Evolutionary conservation across 2,329 filamentous ascomycete species (phyloP).

Genomic region (Alternaria hordeiaustralica): DNA sequence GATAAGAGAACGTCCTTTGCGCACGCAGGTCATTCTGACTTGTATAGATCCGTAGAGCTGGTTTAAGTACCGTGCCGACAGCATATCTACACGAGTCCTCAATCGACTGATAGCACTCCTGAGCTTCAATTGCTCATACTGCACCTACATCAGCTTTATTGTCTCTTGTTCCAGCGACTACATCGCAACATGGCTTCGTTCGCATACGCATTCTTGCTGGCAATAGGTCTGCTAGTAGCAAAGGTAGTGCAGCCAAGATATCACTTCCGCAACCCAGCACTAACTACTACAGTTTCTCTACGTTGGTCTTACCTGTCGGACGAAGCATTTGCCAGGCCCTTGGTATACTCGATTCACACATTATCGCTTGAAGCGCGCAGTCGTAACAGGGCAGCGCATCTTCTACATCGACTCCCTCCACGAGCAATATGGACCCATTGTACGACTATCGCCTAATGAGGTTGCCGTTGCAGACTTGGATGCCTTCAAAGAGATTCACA

Average conservation of each 20-base stretch:
- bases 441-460: constrained; percentile 40
- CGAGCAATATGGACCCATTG: constrained; percentile 39
- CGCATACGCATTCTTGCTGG: neutral
- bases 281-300: constrained; percentile 24
- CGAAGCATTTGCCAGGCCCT: constrained; percentile 37
- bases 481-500: constrained; percentile 40
- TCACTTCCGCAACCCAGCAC: neutral
- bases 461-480: constrained; percentile 39
- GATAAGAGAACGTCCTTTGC: neutral
- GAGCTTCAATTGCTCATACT: neutral
- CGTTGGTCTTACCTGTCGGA: constrained; percentile 34
- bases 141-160: neutral
- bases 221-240: neutral
- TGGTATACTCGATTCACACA: constrained; percentile 44
- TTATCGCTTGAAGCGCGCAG: constrained; percentile 46
- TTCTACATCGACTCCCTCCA: constrained; percentile 51
- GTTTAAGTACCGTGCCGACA: neutral
- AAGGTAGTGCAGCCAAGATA: neutral
- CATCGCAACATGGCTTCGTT: neutral
- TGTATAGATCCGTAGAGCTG: neutral
- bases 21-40: neutral
- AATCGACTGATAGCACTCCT: neutral
- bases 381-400: constrained; percentile 47
- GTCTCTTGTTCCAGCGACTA: neutral
- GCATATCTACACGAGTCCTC: neutral